Conservation (phyloP, 2,329 filamentous ascomycete genomes). For the Periconia digitata region DNA sequence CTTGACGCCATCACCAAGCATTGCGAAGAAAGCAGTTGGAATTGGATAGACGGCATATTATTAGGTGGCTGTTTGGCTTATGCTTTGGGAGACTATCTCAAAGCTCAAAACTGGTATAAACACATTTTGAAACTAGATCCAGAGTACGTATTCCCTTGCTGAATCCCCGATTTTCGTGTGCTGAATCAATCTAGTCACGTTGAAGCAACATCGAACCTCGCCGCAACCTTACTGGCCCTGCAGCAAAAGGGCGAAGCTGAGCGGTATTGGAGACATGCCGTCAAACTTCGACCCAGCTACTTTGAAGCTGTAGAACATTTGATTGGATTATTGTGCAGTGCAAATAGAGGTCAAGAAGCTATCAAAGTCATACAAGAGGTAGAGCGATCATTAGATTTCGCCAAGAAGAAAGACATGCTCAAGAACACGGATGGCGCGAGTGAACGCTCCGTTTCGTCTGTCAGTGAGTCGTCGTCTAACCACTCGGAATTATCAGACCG, state of each 20-base stretch:
- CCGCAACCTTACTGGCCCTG: slow-evolving; percentile 83
- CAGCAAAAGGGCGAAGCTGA: slow-evolving; percentile 82
- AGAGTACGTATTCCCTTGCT: slow-evolving; percentile 44
- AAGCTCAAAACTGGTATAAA: slow-evolving; percentile 73
- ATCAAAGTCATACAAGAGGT: slow-evolving; percentile 85
- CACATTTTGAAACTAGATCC: slow-evolving; percentile 63
- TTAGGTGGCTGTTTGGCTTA: slow-evolving; percentile 91
- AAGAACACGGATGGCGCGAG: slow-evolving; percentile 57
- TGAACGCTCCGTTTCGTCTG: slow-evolving; percentile 62
- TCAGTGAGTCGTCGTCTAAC: slow-evolving; percentile 56
- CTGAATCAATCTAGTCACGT: slow-evolving; percentile 64
- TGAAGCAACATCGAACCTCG: slow-evolving; percentile 91
- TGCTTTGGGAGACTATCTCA: slow-evolving; percentile 79
- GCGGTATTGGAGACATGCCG: slow-evolving; percentile 79
- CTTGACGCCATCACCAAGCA: slow-evolving; percentile 40
- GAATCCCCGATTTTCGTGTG: slow-evolving; percentile 7
- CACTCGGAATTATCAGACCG: slow-evolving; percentile 60
- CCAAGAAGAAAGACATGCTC: slow-evolving; percentile 50
- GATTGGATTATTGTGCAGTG: slow-evolving; percentile 80
- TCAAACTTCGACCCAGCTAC: slow-evolving; percentile 80
- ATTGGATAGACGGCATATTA: slow-evolving; percentile 89
- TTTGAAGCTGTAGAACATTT: slow-evolving; percentile 96
- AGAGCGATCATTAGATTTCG: slow-evolving; percentile 67
- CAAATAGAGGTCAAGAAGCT: slow-evolving; percentile 79
- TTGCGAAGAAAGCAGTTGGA: slow-evolving; percentile 45